A percentile compares a stretch with the other conserved stretches of the same genome.
These are phyloP conservation scores for Misopates orontium DNA, from an alignment of 257 asterid species.

Conservation along the genomic window DNA sequence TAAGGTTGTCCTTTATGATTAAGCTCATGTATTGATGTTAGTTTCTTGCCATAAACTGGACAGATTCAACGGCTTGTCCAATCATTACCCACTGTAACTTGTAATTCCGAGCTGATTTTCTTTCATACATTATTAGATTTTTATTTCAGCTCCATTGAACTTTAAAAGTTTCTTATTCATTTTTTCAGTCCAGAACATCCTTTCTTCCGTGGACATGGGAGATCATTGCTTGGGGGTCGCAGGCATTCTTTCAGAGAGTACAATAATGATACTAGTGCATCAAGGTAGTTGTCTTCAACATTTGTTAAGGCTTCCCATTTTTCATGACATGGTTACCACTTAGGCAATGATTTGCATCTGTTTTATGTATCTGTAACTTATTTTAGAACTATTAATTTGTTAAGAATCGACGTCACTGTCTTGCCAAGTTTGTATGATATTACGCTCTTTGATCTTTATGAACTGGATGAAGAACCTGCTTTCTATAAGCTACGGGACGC, in stretches of 20 bases:
- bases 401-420: too few species aligned
- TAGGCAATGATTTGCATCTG: too few species aligned
- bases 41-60: conserved; percentile 14
- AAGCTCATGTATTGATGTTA: conserved; percentile 13
- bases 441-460: too few species aligned
- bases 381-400: too few species aligned
- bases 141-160: conserved; percentile 2
- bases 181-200: conserved; percentile 81
- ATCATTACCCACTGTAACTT: too few species aligned
- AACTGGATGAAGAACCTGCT: too few species aligned
- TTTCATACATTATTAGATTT: conserved; percentile 8
- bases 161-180: conserved; percentile 1
- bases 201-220: conserved; percentile 69
- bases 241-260: conserved; percentile 55
- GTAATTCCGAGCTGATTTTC: neutral
- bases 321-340: too few species aligned
- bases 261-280: conserved; percentile 54
- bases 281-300: conserved; percentile 54
- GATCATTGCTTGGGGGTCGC: conserved; percentile 85
- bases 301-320: conserved; percentile 1
- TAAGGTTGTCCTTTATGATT: conserved; percentile 3
- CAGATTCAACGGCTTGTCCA: too few species aligned
- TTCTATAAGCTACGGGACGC: neutral
- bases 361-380: too few species aligned
- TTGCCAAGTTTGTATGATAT: too few species aligned